phyloP scores from a whole-genome alignment of 2,329 filamentous ascomycete species.

The Penicillium nordicum region DNA sequence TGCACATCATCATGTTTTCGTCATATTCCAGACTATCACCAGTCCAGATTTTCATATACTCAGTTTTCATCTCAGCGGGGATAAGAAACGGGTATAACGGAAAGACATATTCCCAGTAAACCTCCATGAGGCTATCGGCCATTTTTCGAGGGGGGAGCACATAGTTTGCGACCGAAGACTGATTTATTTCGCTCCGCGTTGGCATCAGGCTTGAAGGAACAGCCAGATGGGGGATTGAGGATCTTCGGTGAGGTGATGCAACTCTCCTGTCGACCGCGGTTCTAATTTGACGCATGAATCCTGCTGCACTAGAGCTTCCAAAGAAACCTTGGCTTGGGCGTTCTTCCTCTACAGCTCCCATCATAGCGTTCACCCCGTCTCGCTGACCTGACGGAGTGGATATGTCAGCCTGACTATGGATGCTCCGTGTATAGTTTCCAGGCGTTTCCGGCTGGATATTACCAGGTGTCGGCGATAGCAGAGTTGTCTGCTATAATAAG shows the following conservation, averaged over 20 bases:
- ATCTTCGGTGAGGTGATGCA: constrained; percentile 18
- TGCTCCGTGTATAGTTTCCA: not conserved
- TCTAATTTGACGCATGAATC: constrained; percentile 49
- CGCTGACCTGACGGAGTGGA: not conserved
- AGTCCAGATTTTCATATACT: constrained; percentile 44
- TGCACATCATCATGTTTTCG: constrained; percentile 45
- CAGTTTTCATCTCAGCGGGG: constrained; percentile 32
- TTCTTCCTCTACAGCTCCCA: constrained; percentile 45
- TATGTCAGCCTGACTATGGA: not conserved
- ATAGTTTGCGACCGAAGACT: constrained; percentile 26
- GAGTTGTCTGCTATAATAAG: not conserved
- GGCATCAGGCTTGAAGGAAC: constrained; percentile 22
- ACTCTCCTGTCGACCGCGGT: constrained; percentile 40
- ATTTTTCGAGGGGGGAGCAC: constrained; percentile 47
- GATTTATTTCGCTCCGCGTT: constrained; percentile 13
- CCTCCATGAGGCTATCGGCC: constrained; percentile 45
- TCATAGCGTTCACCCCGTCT: constrained; percentile 47
- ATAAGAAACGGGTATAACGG: constrained; percentile 49
- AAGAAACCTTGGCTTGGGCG: constrained; percentile 45
- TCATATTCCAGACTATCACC: constrained; percentile 38
- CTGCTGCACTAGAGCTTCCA: constrained; percentile 48
- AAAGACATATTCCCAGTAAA: constrained; percentile 50
- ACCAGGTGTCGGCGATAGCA: constrained; percentile 3
- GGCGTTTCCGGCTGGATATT: not conserved
- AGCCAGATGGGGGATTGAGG: constrained; percentile 14